Conservation (phyloP, 2,329 filamentous ascomycete genomes). For the Penicillium frequentans region DNA sequence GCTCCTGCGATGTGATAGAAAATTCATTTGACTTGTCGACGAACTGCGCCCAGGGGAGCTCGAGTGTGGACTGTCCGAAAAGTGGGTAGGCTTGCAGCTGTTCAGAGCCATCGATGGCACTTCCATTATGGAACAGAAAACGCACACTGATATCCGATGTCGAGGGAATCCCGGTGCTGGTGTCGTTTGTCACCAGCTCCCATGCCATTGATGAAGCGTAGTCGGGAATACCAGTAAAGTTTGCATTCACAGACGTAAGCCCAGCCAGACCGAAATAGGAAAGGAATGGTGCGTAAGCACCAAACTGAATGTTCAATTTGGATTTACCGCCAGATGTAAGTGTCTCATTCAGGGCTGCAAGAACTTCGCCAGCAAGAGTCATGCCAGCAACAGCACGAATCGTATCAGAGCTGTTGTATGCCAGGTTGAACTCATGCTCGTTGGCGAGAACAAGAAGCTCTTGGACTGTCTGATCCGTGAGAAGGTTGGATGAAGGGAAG, state of each 20-base stretch:
- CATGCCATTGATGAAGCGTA: not conserved
- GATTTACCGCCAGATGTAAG: not conserved
- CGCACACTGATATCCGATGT: not conserved
- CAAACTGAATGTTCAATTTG: not conserved
- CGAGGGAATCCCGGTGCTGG: not conserved
- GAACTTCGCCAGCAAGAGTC: not conserved
- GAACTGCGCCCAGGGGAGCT: not conserved
- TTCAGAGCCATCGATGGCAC: not conserved
- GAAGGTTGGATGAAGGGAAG: not conserved
- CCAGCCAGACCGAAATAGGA: not conserved
- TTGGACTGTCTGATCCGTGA: not conserved
- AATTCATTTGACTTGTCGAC: not conserved
- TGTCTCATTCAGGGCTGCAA: not conserved
- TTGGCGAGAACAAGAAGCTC: not conserved
- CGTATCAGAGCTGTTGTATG: not conserved
- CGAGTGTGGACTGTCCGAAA: not conserved
- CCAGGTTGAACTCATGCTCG: not conserved
- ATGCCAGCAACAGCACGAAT: not conserved
- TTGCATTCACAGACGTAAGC: not conserved
- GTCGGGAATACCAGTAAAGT: not conserved
- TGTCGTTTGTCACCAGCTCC: not conserved
- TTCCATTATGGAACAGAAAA: not conserved
- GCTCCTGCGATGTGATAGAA: not conserved
- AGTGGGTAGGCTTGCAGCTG: not conserved
- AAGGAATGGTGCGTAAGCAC: not conserved